Evolutionary conservation across 257 asterid genomes (phyloP).

Genomic region (Solanum piurae): DNA sequence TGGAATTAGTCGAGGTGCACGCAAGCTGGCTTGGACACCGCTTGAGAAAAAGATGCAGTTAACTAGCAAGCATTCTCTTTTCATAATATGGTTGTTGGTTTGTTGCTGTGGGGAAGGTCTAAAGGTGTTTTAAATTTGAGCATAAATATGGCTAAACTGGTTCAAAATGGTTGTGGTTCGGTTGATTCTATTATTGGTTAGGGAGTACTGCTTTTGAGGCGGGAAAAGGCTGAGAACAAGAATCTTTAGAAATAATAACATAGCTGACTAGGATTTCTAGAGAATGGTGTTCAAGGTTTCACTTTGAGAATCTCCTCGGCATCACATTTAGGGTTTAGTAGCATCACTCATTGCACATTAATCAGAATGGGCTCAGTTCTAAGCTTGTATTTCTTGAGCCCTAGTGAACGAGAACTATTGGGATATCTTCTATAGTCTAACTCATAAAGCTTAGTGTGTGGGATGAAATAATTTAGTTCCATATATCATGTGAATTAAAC

Average conservation of each 20-base stretch:
- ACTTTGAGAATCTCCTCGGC: background rate
- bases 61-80: background rate
- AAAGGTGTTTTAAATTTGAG: background rate
- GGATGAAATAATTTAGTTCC: background rate
- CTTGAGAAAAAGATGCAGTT: background rate
- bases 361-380: background rate
- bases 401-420: background rate
- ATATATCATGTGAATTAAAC: background rate
- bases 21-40: background rate
- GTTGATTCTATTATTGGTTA: background rate
- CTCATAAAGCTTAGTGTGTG: background rate
- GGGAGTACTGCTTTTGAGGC: background rate
- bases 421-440: background rate
- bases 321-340: background rate
- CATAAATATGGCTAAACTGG: background rate
- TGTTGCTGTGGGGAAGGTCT: background rate
- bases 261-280: background rate
- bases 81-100: background rate
- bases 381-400: background rate
- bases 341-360: background rate
- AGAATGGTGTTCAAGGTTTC: background rate
- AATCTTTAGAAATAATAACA: background rate
- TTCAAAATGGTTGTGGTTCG: background rate
- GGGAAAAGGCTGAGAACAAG: background rate
- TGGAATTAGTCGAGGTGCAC: background rate